Evolutionary conservation across 805 yeast genomes (phyloP).

Genomic region (Danielozyma ontarioensis): DNA sequence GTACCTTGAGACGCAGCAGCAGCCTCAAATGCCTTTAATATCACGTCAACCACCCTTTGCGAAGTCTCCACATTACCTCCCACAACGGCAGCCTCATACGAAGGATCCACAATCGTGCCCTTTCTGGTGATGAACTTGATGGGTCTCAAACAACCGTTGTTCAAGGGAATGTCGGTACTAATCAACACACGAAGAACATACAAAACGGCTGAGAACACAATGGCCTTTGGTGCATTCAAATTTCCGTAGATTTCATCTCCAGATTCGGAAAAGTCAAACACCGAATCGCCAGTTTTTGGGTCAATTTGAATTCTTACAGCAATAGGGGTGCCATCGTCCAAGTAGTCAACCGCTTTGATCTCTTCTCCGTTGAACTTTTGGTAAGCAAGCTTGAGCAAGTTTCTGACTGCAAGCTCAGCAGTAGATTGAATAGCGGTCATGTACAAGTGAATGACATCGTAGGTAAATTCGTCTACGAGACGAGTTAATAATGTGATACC

Average conservation of each 20-base stretch:
- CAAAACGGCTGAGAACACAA: slow-evolving; percentile 81
- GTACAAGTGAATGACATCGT: slow-evolving; percentile 57
- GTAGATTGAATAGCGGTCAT: slow-evolving; percentile 81
- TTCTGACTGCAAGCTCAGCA: slow-evolving; percentile 65
- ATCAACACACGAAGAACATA: slow-evolving; percentile 84
- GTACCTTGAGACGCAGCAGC: slow-evolving; percentile 97
- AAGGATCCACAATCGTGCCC: slow-evolving; percentile 56
- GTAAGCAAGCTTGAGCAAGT: slow-evolving; percentile 25
- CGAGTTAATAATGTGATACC: slow-evolving; percentile 65
- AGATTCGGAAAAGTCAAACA: slow-evolving; percentile 82
- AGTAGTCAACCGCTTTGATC: slow-evolving; percentile 52
- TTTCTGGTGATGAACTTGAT: slow-evolving; percentile 48
- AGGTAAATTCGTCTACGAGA: slow-evolving; percentile 59
- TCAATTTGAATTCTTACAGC: slow-evolving; percentile 47
- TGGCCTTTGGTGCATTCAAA: slow-evolving; percentile 88
- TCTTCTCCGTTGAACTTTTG: slow-evolving; percentile 33
- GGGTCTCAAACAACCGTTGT: slow-evolving; percentile 88
- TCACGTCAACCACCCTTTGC: slow-evolving; percentile 86
- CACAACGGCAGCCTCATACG: slow-evolving; percentile 85
- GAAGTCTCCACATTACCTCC: slow-evolving; percentile 91
- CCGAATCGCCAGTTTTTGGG: slow-evolving; percentile 50
- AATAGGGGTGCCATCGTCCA: slow-evolving; percentile 81
- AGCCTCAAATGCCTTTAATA: slow-evolving; percentile 78
- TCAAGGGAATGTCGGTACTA: slow-evolving; percentile 82
- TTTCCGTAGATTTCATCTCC: slow-evolving; percentile 87